Base-by-base conservation (phyloP, 352 stramenopile genomes). In the Aphanomyces astaci region DNA sequence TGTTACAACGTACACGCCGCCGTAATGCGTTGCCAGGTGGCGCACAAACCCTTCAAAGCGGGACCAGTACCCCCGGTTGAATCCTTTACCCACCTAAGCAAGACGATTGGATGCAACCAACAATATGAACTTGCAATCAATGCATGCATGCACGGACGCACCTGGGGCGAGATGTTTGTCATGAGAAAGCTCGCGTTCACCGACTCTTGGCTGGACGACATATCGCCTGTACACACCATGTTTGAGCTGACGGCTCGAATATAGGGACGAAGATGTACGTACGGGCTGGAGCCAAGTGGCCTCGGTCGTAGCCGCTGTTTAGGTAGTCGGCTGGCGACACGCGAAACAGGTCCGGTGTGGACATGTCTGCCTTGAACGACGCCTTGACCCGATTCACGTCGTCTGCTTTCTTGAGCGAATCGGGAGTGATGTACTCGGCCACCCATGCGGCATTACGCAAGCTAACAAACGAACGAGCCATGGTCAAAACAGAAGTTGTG, bases 171-270 rank as follows among this genome's bases (percentile, higher is more conserved):
- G 64, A 98, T 93, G 75, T 98, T 98, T 55, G 81, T 95, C 76
- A 98, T 94, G n/a, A 92, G 77, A 70, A 98, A 98, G 57, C 93
- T 98, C 75, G 98, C 92, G 65, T 96, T 75, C 79, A 96, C 91
- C 28, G 82, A 79, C 36, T 82, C 59, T 60, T 97, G 87, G 15
- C 84, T 88, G 4, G 76, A 73, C 5, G 73, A 73, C 81, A 97
- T 97, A 72, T 98, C 86, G 5, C 88, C 92, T 91, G 66, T 27
- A 52, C 15, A 15, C 27, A 33, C 7, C 56, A 57, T 2, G 31
- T 48, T 1, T 64, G 15, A n/a, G 13, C 5, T 22, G 31, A 22
- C 15, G 7, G 54, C 22, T 30, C 40, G 64, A 17, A 68, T n/a
- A n/a, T n/a, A 22, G 24, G 24, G 28, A 49, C 33, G 45, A 43